Conservation (phyloP, 345 rosid species). For the Clausena lansium region DNA sequence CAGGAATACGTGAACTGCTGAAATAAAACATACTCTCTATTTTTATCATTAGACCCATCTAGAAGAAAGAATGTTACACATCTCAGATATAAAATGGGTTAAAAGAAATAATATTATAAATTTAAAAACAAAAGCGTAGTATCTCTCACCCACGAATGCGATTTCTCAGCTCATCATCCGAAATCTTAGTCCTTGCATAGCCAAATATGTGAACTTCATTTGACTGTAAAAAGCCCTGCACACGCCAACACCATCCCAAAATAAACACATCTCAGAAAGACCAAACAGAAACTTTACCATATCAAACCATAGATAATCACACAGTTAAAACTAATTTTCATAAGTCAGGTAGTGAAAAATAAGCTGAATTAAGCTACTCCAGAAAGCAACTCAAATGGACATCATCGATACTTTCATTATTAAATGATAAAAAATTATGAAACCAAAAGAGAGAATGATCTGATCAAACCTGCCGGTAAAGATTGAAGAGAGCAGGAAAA, state of each 20-base stretch:
- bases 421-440: not conserved
- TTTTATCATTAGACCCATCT: not conserved
- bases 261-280: not conserved
- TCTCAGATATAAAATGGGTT: not conserved
- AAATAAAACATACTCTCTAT: not conserved
- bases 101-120: not conserved
- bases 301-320: not conserved
- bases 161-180: constrained; percentile 67
- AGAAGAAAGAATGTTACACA: not conserved
- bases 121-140: not conserved
- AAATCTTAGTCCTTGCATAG: constrained; percentile 86
- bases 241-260: constrained; percentile 14
- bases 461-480: constrained; percentile 69
- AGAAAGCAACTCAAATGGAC: not conserved
- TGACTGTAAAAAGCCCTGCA: constrained; percentile 77
- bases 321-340: not conserved
- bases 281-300: not conserved
- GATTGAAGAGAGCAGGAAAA: constrained; percentile 90
- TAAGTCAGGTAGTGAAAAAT: not conserved
- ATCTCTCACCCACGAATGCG: constrained; percentile 67
- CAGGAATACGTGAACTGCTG: not conserved
- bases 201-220: constrained; percentile 92
- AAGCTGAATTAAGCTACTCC: not conserved
- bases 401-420: too few relatives aligned
- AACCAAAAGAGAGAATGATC: not conserved